Base-by-base conservation (phyloP, 2,329 filamentous ascomycete genomes). In the Alternaria ventricosa region DNA sequence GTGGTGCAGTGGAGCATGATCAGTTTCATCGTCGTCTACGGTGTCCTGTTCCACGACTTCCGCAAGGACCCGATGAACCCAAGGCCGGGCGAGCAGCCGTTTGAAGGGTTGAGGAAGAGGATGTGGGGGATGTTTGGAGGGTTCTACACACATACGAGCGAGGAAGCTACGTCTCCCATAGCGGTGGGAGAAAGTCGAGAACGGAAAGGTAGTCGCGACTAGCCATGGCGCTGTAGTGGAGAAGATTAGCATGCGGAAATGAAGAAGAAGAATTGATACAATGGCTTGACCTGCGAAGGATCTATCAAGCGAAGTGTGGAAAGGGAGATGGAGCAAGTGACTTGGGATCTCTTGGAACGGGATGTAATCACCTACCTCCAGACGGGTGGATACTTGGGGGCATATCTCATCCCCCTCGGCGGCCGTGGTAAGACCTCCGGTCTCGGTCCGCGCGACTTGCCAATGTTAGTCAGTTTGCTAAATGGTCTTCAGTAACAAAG, bases 41-140 rank as follows among this genome's bases (percentile, higher is more conserved):
- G 85, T 27, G 83, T 89, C 28, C 78, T 91, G 59, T 90, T 89
- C 75, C 84, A 90, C 84, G 87, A 91, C 67, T 87, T 84, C 56
- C 45, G 68, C 20, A 64, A 74, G 9, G 77, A 78, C 47, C 73
- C 75, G 4, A 74, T 71, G 72, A 78, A 77, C 50, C 74, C 75
- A 28, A 59, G 65, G n/a, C 71, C 70, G 18, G 75, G 75, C 54
- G 71, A 77, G 67, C 70, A 78, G 49, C 72, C 72, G 23, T 79
- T 79, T 54, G 60, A 73, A 47, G 68, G 66, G 6, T 46, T 78
- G 60, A 70, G 77, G 33, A 51, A 60, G 11, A 71, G 63, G 63
- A 75, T 75, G 73, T 73, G 70, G 72, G 63, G 60, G 11, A 36
- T 72, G 18, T 61, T 72, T n/a, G 74, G 69, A 12, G 71, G 69